Evolutionary conservation across 2,329 filamentous ascomycete species (phyloP).

Genomic region (Diaporthe citriasiana): DNA sequence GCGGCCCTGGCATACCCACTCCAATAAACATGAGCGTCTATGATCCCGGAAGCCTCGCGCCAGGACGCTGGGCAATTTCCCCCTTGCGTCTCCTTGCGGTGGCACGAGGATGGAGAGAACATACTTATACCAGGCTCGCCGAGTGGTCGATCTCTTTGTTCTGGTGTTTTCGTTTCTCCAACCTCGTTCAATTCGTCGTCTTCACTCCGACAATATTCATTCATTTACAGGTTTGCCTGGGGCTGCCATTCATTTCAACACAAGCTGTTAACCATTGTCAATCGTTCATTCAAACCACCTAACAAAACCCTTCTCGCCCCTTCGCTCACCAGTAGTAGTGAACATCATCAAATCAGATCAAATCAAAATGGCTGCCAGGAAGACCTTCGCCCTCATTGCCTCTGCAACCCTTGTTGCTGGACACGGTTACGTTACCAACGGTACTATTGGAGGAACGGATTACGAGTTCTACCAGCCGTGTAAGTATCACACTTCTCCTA

Average conservation of each 20-base stretch:
- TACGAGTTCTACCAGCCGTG: conserved; percentile 39
- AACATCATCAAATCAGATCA: conserved; percentile 21
- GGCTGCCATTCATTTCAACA: conserved; percentile 44
- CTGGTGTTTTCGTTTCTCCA: conserved; percentile 9
- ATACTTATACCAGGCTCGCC: conserved; percentile 37
- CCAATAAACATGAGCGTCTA: conserved; percentile 34
- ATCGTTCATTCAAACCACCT: conserved; percentile 33
- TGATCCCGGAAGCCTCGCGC: conserved; percentile 13
- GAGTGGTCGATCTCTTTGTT: conserved; percentile 1
- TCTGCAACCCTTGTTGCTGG: conserved; percentile 39
- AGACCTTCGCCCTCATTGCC: conserved; percentile 44
- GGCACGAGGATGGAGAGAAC: not conserved
- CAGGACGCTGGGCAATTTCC: conserved; percentile 31
- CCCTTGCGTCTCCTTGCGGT: conserved; percentile 25
- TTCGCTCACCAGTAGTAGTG: conserved; percentile 21
- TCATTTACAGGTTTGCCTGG: conserved; percentile 42
- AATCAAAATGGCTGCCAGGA: conserved; percentile 38
- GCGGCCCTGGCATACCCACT: conserved; percentile 30
- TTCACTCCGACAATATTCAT: conserved; percentile 40
- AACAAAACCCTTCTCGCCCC: not conserved
- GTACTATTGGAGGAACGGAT: conserved; percentile 30
- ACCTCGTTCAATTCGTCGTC: conserved; percentile 31
- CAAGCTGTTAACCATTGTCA: conserved; percentile 26
- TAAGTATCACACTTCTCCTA: no score
- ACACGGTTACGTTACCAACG: conserved; percentile 42